Base-by-base conservation (phyloP, 768 basidiomycete genomes). In the Daedaleopsis nitida region DNA sequence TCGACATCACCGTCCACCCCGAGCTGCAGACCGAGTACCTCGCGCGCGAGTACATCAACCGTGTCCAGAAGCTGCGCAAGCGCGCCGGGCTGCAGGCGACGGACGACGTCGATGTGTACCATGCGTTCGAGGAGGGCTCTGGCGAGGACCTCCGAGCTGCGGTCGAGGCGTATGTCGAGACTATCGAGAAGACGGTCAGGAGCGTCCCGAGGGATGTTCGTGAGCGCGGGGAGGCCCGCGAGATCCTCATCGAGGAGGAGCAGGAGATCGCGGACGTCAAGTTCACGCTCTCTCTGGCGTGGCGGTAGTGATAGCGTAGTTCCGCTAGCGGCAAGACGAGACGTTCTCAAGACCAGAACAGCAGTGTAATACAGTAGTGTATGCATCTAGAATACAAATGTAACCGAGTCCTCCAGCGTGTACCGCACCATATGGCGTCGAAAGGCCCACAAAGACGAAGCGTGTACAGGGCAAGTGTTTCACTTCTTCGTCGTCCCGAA, bases 81-180 rank as follows among this genome's bases (percentile, higher is more conserved):
- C 94, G 95, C 75, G 95, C 94, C 1, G 94, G 95, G 14, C 80
- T 98, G 65, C 94, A 95, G 75, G 89, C 96, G 19, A 95, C 94
- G 8, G 97, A 99, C 71, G 93, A 97, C 70, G 87, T 98, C 32
- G 83, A 92, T 55, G 84, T 97, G 43, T 96, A 88, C 76, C 95
- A 95, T 77, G 75, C 76, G 59, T 91, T 96, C 72, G 87, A 89
- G 68, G 83, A 83, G 14, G 91, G 86, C 24, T 68, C 79, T 10
- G 88, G 89, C 12, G 77, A 77, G 21, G 89, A 91, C 47, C 70
- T 95, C 57, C 74, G 84, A 39, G 77, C 76, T 27, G 91, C 91
- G 24, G 83, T 94, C 65, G 69, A 71, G 55, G 83, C 84, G 59
- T 85, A 95, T 66, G 79, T 79, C 13, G 91, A 88, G 51, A 74